Percentiles rank a stretch among this genome's conserved stretches.
phyloP scores from a whole-genome alignment of 305 asterid species.

The Fraxinus dipetala region DNA sequence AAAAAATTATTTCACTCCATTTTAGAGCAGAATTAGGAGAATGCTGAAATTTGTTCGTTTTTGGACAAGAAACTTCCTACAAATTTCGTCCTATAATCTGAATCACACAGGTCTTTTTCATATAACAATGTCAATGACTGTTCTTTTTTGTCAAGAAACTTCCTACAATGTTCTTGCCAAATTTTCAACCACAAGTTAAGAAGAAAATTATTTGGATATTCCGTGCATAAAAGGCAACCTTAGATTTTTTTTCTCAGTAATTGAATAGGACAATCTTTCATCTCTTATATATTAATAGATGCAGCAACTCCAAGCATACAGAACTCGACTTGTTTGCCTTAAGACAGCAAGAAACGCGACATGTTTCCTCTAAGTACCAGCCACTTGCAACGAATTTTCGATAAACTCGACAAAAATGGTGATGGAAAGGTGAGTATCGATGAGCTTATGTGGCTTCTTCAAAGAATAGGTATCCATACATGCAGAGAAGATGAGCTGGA shows the following conservation, averaged over 20 bases:
- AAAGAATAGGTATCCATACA: not conserved
- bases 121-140: not conserved
- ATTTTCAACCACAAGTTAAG: not conserved
- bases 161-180: not conserved
- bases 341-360: not conserved
- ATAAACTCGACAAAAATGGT: constrained; percentile 11
- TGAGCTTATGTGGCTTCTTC: constrained; percentile 15
- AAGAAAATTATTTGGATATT: not conserved
- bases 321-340: not conserved
- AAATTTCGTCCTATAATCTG: not conserved
- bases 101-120: not conserved
- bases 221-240: not conserved
- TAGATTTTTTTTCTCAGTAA: not conserved
- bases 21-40: not conserved
- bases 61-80: not conserved
- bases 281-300: not conserved
- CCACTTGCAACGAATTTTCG: constrained; percentile 2
- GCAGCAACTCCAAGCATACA: not conserved
- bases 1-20: not conserved
- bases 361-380: constrained; percentile 3
- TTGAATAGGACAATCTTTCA: not conserved
- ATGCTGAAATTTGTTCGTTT: not conserved
- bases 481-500: constrained; percentile 10
- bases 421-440: constrained; percentile 15
- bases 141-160: not conserved